phyloP scores from a whole-genome alignment of 2,329 filamentous ascomycete genomes.

The Botrytis paeoniae region DNA sequence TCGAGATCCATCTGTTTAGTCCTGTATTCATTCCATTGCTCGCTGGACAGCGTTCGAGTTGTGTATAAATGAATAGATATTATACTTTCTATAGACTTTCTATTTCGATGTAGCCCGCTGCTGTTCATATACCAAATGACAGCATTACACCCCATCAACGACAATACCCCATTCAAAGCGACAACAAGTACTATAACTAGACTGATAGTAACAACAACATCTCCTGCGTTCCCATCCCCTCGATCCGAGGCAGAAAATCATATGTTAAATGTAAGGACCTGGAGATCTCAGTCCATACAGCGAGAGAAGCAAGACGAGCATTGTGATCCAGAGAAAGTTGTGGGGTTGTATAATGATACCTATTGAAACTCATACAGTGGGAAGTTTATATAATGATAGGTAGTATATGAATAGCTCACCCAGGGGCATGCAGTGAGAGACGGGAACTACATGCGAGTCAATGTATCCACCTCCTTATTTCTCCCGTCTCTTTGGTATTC shows the following conservation, averaged over 20 bases:
- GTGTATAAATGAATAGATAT: neutral
- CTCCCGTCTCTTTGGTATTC: too few relatives aligned
- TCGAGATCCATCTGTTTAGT: neutral
- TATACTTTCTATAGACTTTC: neutral
- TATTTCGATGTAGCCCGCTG: too few relatives aligned
- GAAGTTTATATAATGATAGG: too few relatives aligned
- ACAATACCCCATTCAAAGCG: too few relatives aligned
- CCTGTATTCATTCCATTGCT: neutral
- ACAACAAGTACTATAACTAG: too few relatives aligned
- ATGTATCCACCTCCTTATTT: too few relatives aligned
- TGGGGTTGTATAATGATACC: neutral
- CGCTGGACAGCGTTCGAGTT: neutral
- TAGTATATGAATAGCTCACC: too few relatives aligned
- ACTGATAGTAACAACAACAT: neutral
- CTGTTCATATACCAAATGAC: neutral
- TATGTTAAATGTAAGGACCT: neutral
- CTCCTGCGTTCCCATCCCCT: neutral
- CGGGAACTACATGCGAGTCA: too few relatives aligned
- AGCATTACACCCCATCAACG: neutral
- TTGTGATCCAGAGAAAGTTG: neutral
- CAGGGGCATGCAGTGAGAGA: too few relatives aligned
- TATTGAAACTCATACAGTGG: too few relatives aligned
- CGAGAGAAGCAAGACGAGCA: neutral
- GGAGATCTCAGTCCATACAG: rapidly evolving
- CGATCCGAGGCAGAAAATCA: neutral